These are phyloP conservation scores for Saccharum hybrid DNA, from an alignment of 202 grass and related monocot species.

Conservation along the genomic window DNA sequence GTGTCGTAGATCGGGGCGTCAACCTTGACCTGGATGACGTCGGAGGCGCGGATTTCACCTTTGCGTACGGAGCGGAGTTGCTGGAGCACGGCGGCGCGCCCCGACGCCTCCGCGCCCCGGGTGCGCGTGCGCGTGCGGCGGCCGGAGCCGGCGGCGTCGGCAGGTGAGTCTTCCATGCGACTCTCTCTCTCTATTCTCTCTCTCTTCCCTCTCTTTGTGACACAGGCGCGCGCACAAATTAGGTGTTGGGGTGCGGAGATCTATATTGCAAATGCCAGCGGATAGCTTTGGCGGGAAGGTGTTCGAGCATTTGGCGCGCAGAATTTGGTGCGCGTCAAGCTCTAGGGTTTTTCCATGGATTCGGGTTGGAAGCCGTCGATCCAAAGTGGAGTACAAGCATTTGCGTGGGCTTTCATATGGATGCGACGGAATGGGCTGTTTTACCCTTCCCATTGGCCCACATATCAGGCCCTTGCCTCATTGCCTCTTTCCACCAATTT, in stretches of 20 bases:
- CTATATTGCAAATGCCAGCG: slow-evolving; percentile 22
- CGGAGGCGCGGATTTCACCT: slow-evolving; percentile 47
- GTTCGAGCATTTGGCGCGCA: slow-evolving; percentile 59
- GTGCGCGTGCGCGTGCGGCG: slow-evolving; percentile 62
- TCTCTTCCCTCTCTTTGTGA: not conserved
- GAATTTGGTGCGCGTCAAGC: not conserved
- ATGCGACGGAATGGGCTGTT: not conserved
- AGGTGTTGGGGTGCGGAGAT: not conserved
- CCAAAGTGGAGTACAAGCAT: not conserved
- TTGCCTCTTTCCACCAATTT: too few relatives aligned
- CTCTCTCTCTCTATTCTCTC: not conserved
- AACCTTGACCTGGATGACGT: slow-evolving; percentile 63
- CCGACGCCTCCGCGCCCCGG: slow-evolving; percentile 53
- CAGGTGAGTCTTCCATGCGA: slow-evolving; percentile 43
- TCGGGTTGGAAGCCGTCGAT: not conserved
- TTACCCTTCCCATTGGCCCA: not conserved
- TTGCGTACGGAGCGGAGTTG: slow-evolving; percentile 60
- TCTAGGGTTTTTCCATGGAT: slow-evolving; percentile 47
- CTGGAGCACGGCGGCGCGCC: slow-evolving; percentile 67
- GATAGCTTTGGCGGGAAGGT: slow-evolving; percentile 53
- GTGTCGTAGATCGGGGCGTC: slow-evolving; percentile 95
- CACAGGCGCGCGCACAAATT: not conserved
- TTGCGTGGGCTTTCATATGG: not conserved
- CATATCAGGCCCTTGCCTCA: not conserved
- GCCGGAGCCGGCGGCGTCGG: slow-evolving; percentile 44